These are phyloP conservation scores for Penicillium sp. DNA, from an alignment of 2,329 filamentous ascomycete species.

Conservation along the genomic window DNA sequence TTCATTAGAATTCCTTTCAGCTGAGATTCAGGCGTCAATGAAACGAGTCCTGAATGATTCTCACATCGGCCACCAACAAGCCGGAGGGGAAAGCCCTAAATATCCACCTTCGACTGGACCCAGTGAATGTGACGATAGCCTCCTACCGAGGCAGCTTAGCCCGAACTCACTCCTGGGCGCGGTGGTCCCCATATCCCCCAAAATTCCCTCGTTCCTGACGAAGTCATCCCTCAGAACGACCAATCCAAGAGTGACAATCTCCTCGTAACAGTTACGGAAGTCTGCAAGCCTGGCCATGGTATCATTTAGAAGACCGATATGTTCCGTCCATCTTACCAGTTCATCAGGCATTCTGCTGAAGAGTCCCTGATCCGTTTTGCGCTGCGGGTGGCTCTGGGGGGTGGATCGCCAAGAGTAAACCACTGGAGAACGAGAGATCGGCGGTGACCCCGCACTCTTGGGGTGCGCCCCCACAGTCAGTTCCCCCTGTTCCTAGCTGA, in stretches of 20 bases:
- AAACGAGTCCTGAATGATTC: constrained; percentile 4
- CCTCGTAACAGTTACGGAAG: neutral
- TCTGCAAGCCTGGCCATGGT: neutral
- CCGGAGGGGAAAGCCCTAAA: constrained; percentile 19
- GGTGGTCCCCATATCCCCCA: constrained; percentile 11
- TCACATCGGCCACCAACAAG: neutral
- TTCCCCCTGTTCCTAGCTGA: neutral
- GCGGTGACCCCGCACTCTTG: constrained; percentile 15
- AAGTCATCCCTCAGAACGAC: neutral
- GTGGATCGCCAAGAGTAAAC: neutral
- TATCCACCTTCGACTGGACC: constrained; percentile 9
- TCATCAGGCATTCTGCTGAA: neutral
- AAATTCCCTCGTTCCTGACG: too few relatives aligned
- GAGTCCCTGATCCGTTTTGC: constrained; percentile 2
- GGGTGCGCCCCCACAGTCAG: neutral
- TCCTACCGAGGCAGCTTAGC: constrained; percentile 18
- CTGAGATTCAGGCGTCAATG: neutral
- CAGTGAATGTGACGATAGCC: constrained; percentile 17
- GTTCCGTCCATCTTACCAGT: neutral
- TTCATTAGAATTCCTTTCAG: neutral
- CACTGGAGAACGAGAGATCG: constrained; percentile 7
- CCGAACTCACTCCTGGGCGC: constrained; percentile 4
- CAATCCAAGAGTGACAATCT: neutral
- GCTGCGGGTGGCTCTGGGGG: neutral
- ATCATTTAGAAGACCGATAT: constrained; percentile 1